Base-by-base conservation (phyloP, 345 rosid genomes). In the Salix exigua region DNA sequence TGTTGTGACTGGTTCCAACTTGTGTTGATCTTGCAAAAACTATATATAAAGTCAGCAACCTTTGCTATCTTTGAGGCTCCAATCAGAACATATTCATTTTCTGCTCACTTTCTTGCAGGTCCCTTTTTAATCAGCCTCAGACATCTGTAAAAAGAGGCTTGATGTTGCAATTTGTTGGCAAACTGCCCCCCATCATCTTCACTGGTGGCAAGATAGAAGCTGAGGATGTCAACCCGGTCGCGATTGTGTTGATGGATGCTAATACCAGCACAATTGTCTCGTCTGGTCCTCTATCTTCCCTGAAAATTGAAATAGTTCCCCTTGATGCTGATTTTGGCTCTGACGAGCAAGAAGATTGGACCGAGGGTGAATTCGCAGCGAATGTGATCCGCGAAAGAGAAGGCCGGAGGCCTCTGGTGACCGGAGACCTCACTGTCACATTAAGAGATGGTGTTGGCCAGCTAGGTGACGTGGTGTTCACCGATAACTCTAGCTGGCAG, bases 401-500 rank as follows among this genome's bases (percentile, higher is more conserved):
- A 17, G 96, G 97, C 4, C 88, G 79, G 78, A 85, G 88, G 74
- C 97, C 99, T 0, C 46, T 96, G 67, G 78, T 96, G 30, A 83
- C 90, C 0, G 99, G 99, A 30, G 94, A 88, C 26, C 76, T 80
- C 25, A 82, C 62, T 23, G 3, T 91, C 30, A 78, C 82, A 1
- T 73, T 96, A 50, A 75, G 65, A 68, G 71, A 76, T 53, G 98
- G 99, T 31, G 84, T 82, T 3, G 96, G 86, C 37, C 28, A 46
- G 13, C 38, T 93, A 4, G 78, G 80, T 40, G 86, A 89, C 2
- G 46, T 96, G 2, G 55, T 62, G 3, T 92, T 93, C 80, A 85
- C 99, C 0, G 99, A 96, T 73, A 96, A 93, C 19, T 88, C 94
- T 4, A 89, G 96, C 35, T 96, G 99, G 99, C 86, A 85, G 7